A percentile compares a stretch with the other conserved stretches of the same genome.
phyloP scores from a whole-genome alignment of 352 stramenopile genomes.

The Globisporangium splendens region DNA sequence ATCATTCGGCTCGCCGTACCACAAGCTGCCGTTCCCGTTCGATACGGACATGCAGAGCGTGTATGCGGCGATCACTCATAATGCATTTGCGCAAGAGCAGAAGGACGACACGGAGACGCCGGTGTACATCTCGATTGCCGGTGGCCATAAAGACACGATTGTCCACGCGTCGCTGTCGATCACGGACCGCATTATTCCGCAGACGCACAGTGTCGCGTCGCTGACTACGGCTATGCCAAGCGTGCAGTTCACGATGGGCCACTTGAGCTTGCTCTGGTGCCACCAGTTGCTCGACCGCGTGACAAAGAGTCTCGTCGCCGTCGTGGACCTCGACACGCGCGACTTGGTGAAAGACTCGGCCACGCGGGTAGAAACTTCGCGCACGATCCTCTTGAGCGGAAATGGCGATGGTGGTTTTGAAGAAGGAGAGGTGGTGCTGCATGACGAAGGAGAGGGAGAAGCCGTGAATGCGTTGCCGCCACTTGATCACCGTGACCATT shows the following conservation, averaged over 20 bases:
- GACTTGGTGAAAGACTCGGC: constrained; percentile 38
- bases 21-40: constrained; percentile 50
- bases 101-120: constrained; percentile 13
- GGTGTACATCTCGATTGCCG: constrained; percentile 73
- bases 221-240: constrained; percentile 58
- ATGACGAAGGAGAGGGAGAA: constrained; percentile 4
- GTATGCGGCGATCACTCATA: constrained; percentile 44
- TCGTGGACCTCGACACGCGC: constrained; percentile 45
- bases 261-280: constrained; percentile 84
- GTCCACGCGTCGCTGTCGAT: constrained; percentile 52
- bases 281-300: constrained; percentile 72
- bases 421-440: background rate
- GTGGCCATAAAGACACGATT: constrained; percentile 77
- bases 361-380: constrained; percentile 39
- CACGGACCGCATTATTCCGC: constrained; percentile 28
- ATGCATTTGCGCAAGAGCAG: constrained; percentile 1
- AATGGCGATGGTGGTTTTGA: constrained; percentile 1
- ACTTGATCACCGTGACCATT: constrained; percentile 31
- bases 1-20: constrained; percentile 63
- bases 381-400: constrained; percentile 34
- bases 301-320: constrained; percentile 53
- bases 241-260: constrained; percentile 70
- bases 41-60: constrained; percentile 60
- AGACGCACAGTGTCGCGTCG: constrained; percentile 31
- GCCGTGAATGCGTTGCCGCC: constrained; percentile 20